A percentile compares a stretch with the other conserved stretches of the same genome.
Evolutionary conservation across 2,329 filamentous ascomycete genomes (phyloP).

Genomic region (Ascochyta viciae-villosae): DNA sequence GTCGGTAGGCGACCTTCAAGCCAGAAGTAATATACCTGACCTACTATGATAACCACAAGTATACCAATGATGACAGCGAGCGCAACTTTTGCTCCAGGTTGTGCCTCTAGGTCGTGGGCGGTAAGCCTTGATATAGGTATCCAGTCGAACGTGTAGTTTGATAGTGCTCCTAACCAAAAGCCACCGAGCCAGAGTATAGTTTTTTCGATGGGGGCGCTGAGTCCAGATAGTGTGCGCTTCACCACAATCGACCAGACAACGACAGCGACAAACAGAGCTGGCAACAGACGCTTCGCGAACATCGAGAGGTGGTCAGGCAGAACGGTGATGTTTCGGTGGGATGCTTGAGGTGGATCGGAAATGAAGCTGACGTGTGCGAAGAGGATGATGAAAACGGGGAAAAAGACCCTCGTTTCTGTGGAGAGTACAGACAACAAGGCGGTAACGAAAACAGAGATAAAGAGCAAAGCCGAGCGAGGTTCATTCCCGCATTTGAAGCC

Average conservation of each 20-base stretch:
- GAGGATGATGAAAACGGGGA: conserved; percentile 78
- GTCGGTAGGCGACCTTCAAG: conserved; percentile 79
- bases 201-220: conserved; percentile 87
- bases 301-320: conserved; percentile 61
- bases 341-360: conserved; percentile 78
- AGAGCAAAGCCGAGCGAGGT: conserved; percentile 79
- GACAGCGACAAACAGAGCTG: conserved; percentile 83
- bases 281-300: conserved; percentile 80
- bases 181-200: conserved; percentile 86
- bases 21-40: conserved; percentile 86
- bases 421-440: conserved; percentile 78
- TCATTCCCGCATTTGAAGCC: conserved; percentile 71
- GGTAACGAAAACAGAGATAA: conserved; percentile 78
- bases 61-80: conserved; percentile 76
- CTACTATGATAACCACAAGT: conserved; percentile 69
- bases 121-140: conserved; percentile 92
- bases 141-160: conserved; percentile 92
- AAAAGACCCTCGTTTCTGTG: conserved; percentile 77
- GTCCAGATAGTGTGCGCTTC: conserved; percentile 71
- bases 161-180: conserved; percentile 87
- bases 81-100: conserved; percentile 86
- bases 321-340: conserved; percentile 52
- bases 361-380: conserved; percentile 90
- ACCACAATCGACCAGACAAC: conserved; percentile 85
- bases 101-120: conserved; percentile 82